Conservation (phyloP, 1,284 basidiomycete genomes). For the Exsudoporus floridanus region DNA sequence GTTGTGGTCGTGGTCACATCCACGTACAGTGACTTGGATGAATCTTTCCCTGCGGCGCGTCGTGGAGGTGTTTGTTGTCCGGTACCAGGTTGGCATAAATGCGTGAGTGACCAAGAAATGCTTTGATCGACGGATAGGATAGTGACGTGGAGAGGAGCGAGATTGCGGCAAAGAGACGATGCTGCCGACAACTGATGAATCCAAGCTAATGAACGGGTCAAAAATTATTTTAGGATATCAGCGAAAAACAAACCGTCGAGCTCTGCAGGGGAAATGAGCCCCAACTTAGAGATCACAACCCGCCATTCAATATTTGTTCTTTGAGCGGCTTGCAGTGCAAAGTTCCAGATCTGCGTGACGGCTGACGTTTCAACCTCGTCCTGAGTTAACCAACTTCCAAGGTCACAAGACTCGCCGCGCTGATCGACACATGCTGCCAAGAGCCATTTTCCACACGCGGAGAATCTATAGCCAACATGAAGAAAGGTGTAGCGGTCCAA, state of each 20-base stretch:
- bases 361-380: conserved; percentile 44
- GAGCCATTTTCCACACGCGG: conserved; percentile 69
- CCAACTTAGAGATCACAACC: conserved; percentile 67
- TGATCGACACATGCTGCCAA: conserved; percentile 74
- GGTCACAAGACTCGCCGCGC: conserved; percentile 68
- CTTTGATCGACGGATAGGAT: conserved; percentile 56
- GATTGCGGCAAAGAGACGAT: conserved; percentile 36
- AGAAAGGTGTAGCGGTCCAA: conserved; percentile 68
- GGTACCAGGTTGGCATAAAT: conserved; percentile 20
- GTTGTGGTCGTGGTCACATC: conserved; percentile 47
- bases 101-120: conserved; percentile 51
- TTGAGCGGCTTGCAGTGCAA: conserved; percentile 57
- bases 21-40: conserved; percentile 40
- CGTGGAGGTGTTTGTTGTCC: conserved; percentile 27
- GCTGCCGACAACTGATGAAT: conserved; percentile 46
- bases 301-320: conserved; percentile 77
- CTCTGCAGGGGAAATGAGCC: conserved; percentile 56
- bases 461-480: conserved; percentile 72
- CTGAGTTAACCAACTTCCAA: conserved; percentile 63
- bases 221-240: not conserved
- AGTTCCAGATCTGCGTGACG: conserved; percentile 63
- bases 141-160: conserved; percentile 52
- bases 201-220: conserved; percentile 57
- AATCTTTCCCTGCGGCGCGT: conserved; percentile 24
- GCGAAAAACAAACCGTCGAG: conserved; percentile 56